phyloP scores from a whole-genome alignment of 441 rosid species.

The Viola pubescens region DNA sequence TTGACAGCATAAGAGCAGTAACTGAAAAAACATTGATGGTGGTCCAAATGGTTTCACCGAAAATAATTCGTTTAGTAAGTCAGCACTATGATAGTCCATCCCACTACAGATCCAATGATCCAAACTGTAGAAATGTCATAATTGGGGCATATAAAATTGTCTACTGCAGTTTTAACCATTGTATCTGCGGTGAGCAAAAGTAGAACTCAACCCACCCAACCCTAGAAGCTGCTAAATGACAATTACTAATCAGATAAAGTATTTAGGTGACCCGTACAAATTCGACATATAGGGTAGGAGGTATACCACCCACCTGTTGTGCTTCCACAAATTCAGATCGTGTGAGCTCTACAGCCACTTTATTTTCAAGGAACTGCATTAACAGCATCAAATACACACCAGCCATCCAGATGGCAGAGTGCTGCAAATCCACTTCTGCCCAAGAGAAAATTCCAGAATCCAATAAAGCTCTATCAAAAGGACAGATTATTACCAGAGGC shows the following conservation, averaged over 20 bases:
- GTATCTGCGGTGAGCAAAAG: too few relatives aligned
- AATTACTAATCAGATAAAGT: too few relatives aligned
- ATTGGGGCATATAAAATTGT: background rate
- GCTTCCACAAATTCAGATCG: conserved; percentile 90
- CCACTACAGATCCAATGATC: too few relatives aligned
- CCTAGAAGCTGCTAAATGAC: too few relatives aligned
- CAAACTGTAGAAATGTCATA: background rate
- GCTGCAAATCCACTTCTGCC: conserved; percentile 83
- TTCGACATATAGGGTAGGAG: background rate
- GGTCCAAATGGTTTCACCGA: too few relatives aligned
- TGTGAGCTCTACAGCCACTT: conserved; percentile 91
- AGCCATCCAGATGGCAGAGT: conserved; percentile 94
- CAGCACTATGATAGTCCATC: too few relatives aligned
- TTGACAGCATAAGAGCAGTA: conserved; percentile 5
- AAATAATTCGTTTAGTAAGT: too few relatives aligned
- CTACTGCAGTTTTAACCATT: too few relatives aligned
- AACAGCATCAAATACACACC: conserved; percentile 80
- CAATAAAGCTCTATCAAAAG: conserved; percentile 14
- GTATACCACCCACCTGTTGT: conserved; percentile 51
- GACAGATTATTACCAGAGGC: conserved; percentile 7
- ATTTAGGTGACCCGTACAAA: too few relatives aligned
- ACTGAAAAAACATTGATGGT: background rate
- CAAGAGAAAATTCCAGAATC: conserved; percentile 16
- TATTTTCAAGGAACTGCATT: conserved; percentile 96
- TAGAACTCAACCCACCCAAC: too few relatives aligned